These are phyloP conservation scores for Akebia trifoliata DNA, from an alignment of 164 flowering plant genomes.

Conservation along the genomic window DNA sequence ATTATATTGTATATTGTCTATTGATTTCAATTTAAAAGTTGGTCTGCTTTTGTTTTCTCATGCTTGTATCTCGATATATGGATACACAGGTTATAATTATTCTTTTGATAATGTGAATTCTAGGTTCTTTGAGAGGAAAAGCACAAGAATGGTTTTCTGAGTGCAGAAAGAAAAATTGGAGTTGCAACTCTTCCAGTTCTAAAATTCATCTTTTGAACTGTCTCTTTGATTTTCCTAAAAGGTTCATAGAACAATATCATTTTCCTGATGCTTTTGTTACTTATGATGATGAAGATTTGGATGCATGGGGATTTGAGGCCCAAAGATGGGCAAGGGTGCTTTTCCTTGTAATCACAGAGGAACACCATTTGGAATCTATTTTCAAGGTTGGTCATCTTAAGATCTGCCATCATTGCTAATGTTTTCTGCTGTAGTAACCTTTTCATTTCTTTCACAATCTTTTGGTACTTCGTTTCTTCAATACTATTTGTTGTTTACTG, in stretches of 20 bases:
- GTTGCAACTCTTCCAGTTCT: conserved; percentile 13
- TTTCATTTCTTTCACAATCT: too few species aligned
- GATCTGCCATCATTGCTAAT: not conserved
- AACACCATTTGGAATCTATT: conserved; percentile 42
- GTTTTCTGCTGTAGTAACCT: not conserved
- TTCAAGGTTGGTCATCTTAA: conserved; percentile 36
- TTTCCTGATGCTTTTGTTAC: conserved; percentile 18
- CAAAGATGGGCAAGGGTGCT: conserved; percentile 80
- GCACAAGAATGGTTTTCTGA: conserved; percentile 59
- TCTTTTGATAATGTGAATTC: conserved; percentile 8
- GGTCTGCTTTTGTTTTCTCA: too few species aligned
- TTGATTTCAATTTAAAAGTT: too few species aligned
- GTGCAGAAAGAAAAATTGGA: conserved; percentile 17
- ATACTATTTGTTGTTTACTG: too few species aligned
- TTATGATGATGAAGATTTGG: conserved; percentile 82
- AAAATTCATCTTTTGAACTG: conserved; percentile 27
- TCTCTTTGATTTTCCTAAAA: conserved; percentile 51
- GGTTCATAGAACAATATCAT: conserved; percentile 25
- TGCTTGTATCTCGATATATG: too few species aligned
- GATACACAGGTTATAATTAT: not conserved
- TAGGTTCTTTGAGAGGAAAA: conserved; percentile 58
- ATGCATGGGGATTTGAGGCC: conserved; percentile 57
- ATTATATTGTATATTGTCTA: too few species aligned
- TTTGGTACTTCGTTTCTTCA: too few species aligned
- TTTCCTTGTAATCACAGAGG: conserved; percentile 53